Evolutionary conservation across 2,329 filamentous ascomycete species (phyloP).

Genomic region (Alternaria postmessia): DNA sequence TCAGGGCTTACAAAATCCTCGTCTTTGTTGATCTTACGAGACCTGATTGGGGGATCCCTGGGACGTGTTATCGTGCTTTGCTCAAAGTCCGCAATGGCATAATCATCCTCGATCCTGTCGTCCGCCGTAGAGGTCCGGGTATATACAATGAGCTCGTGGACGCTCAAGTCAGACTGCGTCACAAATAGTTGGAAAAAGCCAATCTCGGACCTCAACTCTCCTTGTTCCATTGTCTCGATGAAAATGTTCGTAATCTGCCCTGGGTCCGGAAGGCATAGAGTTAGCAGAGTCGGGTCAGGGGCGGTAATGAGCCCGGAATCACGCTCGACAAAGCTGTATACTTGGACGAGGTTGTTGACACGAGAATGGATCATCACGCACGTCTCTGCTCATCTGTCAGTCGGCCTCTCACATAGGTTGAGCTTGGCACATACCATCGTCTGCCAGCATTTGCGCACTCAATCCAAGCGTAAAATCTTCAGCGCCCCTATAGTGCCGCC

Average conservation of each 20-base stretch:
- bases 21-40: slow-evolving; percentile 20
- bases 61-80: slow-evolving; percentile 25
- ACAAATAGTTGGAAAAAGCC: slow-evolving; percentile 41
- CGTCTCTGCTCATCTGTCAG: slow-evolving; percentile 33
- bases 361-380: slow-evolving; percentile 45
- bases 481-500: slow-evolving; percentile 63
- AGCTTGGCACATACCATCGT: slow-evolving; percentile 38
- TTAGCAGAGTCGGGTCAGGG: slow-evolving; percentile 39
- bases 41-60: slow-evolving; percentile 4
- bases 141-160: slow-evolving; percentile 36
- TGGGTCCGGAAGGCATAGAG: slow-evolving; percentile 20
- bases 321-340: slow-evolving; percentile 36
- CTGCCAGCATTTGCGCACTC: slow-evolving; percentile 32
- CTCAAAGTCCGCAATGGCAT: slow-evolving; percentile 25
- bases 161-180: slow-evolving; percentile 33
- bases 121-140: slow-evolving; percentile 6
- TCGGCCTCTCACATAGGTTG: background rate
- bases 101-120: background rate
- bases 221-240: slow-evolving; percentile 31
- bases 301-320: slow-evolving; percentile 20
- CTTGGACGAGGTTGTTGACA: slow-evolving; percentile 40
- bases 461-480: slow-evolving; percentile 62
- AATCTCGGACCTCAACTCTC: slow-evolving; percentile 26
- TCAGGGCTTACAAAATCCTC: slow-evolving; percentile 43
- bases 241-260: slow-evolving; percentile 25